phyloP scores from a whole-genome alignment of 805 yeast genomes.

The Kazachstania bromeliacearum region DNA sequence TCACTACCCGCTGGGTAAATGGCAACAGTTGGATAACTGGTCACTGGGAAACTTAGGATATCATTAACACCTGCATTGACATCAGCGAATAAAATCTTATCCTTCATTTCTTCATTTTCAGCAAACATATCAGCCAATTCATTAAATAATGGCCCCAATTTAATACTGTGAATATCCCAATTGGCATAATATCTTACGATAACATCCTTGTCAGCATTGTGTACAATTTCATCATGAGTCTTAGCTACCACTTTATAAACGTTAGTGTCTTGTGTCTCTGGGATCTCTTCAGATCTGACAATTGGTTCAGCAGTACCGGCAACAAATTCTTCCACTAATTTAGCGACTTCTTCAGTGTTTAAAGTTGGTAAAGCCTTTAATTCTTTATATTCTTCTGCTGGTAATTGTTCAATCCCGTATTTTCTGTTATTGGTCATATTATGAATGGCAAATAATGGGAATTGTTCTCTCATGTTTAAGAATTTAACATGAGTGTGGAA shows the following conservation, averaged over 20 bases:
- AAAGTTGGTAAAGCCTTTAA: constrained; percentile 6
- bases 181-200: constrained; percentile 91
- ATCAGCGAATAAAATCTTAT: constrained; percentile 67
- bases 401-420: constrained; percentile 61
- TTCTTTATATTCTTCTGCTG: constrained; percentile 24
- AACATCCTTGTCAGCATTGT: constrained; percentile 52
- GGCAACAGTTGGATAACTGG: constrained; percentile 88
- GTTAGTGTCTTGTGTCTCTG: constrained; percentile 68
- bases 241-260: constrained; percentile 74
- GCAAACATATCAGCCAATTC: constrained; percentile 68
- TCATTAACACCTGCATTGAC: constrained; percentile 88
- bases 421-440: constrained; percentile 58
- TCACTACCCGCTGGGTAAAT: constrained; percentile 83
- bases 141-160: constrained; percentile 78
- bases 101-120: constrained; percentile 38
- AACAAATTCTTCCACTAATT: constrained; percentile 54
- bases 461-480: constrained; percentile 72
- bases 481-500: constrained; percentile 82
- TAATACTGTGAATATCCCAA: constrained; percentile 97
- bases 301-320: constrained; percentile 61
- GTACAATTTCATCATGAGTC: constrained; percentile 63
- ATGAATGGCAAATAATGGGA: constrained; percentile 89
- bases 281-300: constrained; percentile 78
- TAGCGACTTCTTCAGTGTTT: constrained; percentile 22
- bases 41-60: constrained; percentile 60